phyloP scores from a whole-genome alignment of 1,284 basidiomycete genomes.

The Phaffia rhodozyma region DNA sequence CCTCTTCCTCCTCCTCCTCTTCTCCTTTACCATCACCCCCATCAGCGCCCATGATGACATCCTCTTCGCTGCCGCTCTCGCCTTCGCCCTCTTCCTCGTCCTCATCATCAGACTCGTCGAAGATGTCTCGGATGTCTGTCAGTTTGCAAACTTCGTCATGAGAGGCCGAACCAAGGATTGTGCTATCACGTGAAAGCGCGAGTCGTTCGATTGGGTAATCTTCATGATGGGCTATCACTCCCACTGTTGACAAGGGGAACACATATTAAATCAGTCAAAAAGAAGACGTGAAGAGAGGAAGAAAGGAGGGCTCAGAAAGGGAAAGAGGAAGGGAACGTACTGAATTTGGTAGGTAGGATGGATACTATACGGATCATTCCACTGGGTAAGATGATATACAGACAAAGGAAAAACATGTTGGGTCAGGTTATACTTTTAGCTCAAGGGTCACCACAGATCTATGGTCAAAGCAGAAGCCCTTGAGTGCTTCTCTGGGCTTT shows the following conservation, averaged over 20 bases:
- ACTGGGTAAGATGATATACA: background rate
- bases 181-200: slow-evolving; percentile 45
- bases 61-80: slow-evolving; percentile 16
- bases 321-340: slow-evolving; percentile 23
- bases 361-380: slow-evolving; percentile 82
- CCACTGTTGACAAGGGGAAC: slow-evolving; percentile 39
- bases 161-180: slow-evolving; percentile 85
- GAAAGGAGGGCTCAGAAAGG: background rate
- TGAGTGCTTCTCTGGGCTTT: no score
- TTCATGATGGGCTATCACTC: slow-evolving; percentile 77
- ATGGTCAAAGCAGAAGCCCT: no score
- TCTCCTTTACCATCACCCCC: slow-evolving; percentile 19
- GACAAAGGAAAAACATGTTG: no score
- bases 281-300: background rate
- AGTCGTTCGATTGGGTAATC: slow-evolving; percentile 80
- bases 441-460: no score
- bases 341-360: slow-evolving; percentile 74
- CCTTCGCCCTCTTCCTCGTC: slow-evolving; percentile 40
- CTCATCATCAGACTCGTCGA: slow-evolving; percentile 43
- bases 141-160: slow-evolving; percentile 78
- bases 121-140: slow-evolving; percentile 62
- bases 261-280: background rate
- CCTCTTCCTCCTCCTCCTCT: slow-evolving; percentile 25
- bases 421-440: no score
- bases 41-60: slow-evolving; percentile 17